Percentiles rank a stretch among this genome's conserved stretches.
These are phyloP conservation scores for Alternaria brassicicola DNA, from an alignment of 2,329 filamentous ascomycete species.

Conservation along the genomic window DNA sequence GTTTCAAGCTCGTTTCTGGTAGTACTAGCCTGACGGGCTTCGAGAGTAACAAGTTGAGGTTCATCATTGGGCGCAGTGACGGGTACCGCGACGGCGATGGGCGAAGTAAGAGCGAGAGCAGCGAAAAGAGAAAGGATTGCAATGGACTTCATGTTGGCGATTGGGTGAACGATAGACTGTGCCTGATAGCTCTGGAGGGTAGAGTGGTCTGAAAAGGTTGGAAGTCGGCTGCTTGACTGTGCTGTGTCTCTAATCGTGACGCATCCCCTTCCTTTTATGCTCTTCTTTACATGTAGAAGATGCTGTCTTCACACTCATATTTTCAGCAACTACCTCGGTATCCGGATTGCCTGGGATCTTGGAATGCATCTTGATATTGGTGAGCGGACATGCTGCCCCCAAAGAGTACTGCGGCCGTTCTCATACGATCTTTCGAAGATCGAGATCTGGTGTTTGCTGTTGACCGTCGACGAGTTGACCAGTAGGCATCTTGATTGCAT, in stretches of 20 bases:
- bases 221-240: not conserved
- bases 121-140: conserved; percentile 4
- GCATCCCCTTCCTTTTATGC: not conserved
- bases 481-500: not conserved
- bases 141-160: conserved; percentile 8
- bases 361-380: not conserved
- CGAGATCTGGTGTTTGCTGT: not conserved
- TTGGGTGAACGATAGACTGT: not conserved
- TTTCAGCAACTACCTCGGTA: not conserved
- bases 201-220: not conserved
- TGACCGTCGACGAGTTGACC: not conserved
- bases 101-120: conserved; percentile 4
- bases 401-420: not conserved
- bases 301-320: not conserved
- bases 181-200: not conserved
- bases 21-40: conserved; percentile 9
- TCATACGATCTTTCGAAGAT: not conserved
- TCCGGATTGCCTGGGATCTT: not conserved
- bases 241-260: not conserved
- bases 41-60: not conserved
- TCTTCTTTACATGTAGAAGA: not conserved
- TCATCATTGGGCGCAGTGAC: not conserved
- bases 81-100: not conserved
- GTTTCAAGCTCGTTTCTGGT: conserved; percentile 23
- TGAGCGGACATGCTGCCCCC: not conserved